Percentiles rank a stretch among this genome's conserved stretches.
Evolutionary conservation across 129 eudicot species (phyloP).

Genomic region (Pseudognaphalium luteoalbum): DNA sequence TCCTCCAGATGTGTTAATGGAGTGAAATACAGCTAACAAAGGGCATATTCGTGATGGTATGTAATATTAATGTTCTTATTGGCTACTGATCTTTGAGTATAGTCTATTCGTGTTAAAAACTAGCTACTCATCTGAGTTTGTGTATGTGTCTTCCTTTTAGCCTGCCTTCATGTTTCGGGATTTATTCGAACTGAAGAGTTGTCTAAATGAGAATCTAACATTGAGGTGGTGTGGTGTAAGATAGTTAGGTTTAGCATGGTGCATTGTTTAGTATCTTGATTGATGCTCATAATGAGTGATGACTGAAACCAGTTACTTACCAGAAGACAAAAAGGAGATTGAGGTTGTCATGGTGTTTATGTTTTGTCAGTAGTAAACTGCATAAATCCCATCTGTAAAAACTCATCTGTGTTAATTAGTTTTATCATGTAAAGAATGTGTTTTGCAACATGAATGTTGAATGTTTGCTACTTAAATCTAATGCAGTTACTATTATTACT

Average conservation of each 20-base stretch:
- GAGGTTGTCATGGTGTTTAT: conserved; percentile 14
- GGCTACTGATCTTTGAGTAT: conserved; percentile 18
- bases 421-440: conserved; percentile 25
- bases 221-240: conserved; percentile 15
- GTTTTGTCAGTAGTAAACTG: background rate
- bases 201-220: conserved; percentile 14
- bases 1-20: background rate
- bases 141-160: conserved; percentile 18
- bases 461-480: conserved; percentile 11
- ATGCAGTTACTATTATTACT: background rate
- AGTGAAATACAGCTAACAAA: conserved; percentile 29
- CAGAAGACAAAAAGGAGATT: conserved; percentile 15
- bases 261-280: conserved; percentile 18
- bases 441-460: conserved; percentile 12
- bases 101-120: conserved; percentile 3
- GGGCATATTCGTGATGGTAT: conserved; percentile 16
- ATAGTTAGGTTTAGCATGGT: conserved; percentile 6
- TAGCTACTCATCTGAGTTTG: conserved; percentile 16
- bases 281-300: conserved; percentile 14
- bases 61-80: conserved; percentile 12
- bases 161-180: conserved; percentile 8
- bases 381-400: conserved; percentile 7
- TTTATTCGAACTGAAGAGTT: conserved; percentile 21
- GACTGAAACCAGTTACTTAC: conserved; percentile 24
- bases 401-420: background rate